Conservation (phyloP, 305 asterid species). For the Fraxinus sp. region DNA sequence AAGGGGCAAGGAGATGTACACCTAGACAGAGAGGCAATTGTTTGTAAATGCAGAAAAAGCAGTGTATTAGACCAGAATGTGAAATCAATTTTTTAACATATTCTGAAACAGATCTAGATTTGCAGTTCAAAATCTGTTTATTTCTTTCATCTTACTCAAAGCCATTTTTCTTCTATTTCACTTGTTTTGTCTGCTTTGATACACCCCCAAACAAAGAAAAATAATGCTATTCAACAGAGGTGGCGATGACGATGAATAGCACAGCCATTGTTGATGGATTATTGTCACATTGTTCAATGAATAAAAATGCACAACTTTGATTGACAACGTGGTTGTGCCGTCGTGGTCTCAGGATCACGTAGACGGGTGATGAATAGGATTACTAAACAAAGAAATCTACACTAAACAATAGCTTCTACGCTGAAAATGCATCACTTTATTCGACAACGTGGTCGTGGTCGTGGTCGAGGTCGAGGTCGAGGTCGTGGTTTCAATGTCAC, state of each 20-base stretch:
- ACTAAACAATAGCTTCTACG: not conserved
- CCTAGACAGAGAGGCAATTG: slow-evolving; percentile 14
- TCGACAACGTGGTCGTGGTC: too few relatives aligned
- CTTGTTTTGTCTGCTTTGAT: not conserved
- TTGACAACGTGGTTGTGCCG: too few relatives aligned
- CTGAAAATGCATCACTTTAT: too few relatives aligned
- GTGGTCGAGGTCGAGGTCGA: not conserved
- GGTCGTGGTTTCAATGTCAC: not conserved
- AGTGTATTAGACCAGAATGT: not conserved
- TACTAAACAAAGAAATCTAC: not conserved
- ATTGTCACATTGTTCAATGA: not conserved
- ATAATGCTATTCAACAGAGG: not conserved
- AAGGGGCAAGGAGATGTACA: slow-evolving; percentile 10
- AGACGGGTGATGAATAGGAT: not conserved
- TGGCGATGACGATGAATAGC: not conserved
- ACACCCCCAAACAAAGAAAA: not conserved
- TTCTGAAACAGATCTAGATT: not conserved
- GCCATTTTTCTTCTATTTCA: not conserved
- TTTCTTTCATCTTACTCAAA: not conserved
- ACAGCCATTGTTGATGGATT: not conserved
- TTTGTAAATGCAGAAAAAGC: not conserved
- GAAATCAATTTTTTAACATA: not conserved
- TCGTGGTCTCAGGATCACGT: too few relatives aligned
- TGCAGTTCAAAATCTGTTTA: not conserved
- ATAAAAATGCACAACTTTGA: too few relatives aligned